These are phyloP conservation scores for Paramyrothecium roridum DNA, from an alignment of 2,329 filamentous ascomycete genomes.

Conservation along the genomic window DNA sequence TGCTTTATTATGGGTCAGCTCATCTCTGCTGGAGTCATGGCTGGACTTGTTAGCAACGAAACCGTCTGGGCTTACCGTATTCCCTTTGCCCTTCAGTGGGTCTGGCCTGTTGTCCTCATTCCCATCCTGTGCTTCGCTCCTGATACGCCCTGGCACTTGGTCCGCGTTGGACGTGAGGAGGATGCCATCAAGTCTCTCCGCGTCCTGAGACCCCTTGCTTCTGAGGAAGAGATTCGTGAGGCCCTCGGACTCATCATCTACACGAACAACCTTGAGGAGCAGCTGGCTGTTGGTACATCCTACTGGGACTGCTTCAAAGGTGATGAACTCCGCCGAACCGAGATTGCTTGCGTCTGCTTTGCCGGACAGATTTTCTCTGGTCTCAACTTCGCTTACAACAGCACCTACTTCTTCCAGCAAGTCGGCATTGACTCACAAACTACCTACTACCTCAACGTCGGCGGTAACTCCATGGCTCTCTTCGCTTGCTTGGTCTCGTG, in stretches of 20 bases:
- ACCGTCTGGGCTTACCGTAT: conserved; percentile 43
- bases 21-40: conserved; percentile 30
- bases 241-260: conserved; percentile 37
- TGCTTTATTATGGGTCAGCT: conserved; percentile 45
- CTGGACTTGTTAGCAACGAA: conserved; percentile 19
- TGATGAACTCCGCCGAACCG: conserved; percentile 39
- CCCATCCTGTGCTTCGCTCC: conserved; percentile 38
- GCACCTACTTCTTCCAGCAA: conserved; percentile 38
- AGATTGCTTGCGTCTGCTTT: conserved; percentile 37
- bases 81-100: conserved; percentile 47
- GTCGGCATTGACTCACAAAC: conserved; percentile 25
- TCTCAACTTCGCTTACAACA: conserved; percentile 33
- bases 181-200: conserved; percentile 29
- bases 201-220: conserved; percentile 22
- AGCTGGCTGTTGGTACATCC: conserved; percentile 32
- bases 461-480: conserved; percentile 33
- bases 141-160: conserved; percentile 43
- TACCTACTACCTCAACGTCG: conserved; percentile 34
- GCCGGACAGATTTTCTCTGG: conserved; percentile 32
- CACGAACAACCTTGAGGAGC: conserved; percentile 38
- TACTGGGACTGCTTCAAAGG: conserved; percentile 48
- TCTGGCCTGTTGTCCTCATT: conserved; percentile 40
- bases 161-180: conserved; percentile 28
- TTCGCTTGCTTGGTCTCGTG: conserved; percentile 42
- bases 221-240: conserved; percentile 26